Percentiles rank a stretch among this genome's conserved stretches.
Evolutionary conservation across 164 flowering plant genomes (phyloP).

Genomic region (Kingdonia uniflora): DNA sequence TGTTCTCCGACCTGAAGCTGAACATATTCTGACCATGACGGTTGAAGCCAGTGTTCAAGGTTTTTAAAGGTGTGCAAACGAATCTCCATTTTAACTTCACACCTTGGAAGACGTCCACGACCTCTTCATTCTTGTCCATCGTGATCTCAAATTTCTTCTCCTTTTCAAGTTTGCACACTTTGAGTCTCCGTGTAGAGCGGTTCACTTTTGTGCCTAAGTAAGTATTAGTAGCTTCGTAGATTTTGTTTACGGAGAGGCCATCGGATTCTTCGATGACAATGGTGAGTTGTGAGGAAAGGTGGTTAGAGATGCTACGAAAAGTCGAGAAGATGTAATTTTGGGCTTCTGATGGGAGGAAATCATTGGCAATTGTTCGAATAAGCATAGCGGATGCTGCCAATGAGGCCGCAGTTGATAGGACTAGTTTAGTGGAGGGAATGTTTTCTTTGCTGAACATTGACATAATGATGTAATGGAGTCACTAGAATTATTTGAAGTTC

Average conservation of each 20-base stretch:
- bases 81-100: slow-evolving; percentile 12
- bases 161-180: slow-evolving; percentile 2
- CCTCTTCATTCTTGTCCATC: slow-evolving; percentile 11
- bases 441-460: too few relatives aligned
- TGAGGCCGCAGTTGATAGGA: too few relatives aligned
- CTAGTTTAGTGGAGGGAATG: too few relatives aligned
- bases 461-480: too few relatives aligned
- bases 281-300: slow-evolving; percentile 27
- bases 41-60: background rate
- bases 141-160: slow-evolving; percentile 1
- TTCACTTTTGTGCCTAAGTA: slow-evolving; percentile 12
- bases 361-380: slow-evolving; percentile 25
- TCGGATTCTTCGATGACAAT: slow-evolving; percentile 17
- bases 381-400: slow-evolving; percentile 37
- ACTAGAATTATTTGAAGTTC: too few relatives aligned
- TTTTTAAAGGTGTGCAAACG: background rate
- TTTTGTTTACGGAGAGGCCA: slow-evolving; percentile 10
- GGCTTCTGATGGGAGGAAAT: slow-evolving; percentile 30
- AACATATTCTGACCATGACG: too few relatives aligned
- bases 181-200: slow-evolving; percentile 3
- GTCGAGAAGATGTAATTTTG: slow-evolving; percentile 17
- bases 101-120: slow-evolving; percentile 11
- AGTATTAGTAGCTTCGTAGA: slow-evolving; percentile 15
- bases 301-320: too few relatives aligned
- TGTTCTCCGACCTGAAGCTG: too few relatives aligned